These are phyloP conservation scores for Geotrichum macrosporum DNA, from an alignment of 1,139 yeast genomes.

Conservation along the genomic window DNA sequence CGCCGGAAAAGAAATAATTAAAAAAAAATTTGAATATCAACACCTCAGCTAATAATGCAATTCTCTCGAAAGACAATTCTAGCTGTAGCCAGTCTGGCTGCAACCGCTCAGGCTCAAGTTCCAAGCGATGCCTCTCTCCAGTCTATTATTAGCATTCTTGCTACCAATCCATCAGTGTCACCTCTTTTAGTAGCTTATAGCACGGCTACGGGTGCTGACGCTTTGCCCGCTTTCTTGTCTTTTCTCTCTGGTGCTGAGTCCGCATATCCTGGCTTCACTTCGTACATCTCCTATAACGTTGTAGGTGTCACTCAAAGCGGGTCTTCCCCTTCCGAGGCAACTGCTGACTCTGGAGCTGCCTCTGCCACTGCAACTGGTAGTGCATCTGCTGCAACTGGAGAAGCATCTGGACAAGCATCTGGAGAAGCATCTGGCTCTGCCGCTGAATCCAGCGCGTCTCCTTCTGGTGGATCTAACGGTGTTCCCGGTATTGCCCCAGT, in stretches of 20 bases:
- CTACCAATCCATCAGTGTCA: conserved; percentile 15
- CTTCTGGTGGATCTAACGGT: no score
- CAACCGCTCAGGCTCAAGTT: conserved; percentile 7
- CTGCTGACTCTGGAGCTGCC: no score
- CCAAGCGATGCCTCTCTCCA: conserved; percentile 8
- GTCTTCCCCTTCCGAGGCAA: no score
- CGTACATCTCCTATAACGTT: conserved; percentile 11
- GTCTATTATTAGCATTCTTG: conserved; percentile 12
- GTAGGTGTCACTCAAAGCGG: conserved; percentile 7
- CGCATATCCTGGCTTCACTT: conserved; percentile 15
- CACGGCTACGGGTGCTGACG: conserved; percentile 20
- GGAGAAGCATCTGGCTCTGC: no score
- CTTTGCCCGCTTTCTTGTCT: conserved; percentile 18
- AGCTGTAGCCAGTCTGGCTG: conserved; percentile 8
- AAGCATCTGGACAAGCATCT: no score
- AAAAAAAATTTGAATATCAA: no score
- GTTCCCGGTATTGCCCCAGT: no score
- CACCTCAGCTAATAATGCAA: conserved; percentile 11
- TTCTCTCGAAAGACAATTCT: conserved; percentile 11
- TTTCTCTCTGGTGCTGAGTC: conserved; percentile 17
- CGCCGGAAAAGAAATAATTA: no score
- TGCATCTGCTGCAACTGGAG: no score
- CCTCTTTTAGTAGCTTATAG: conserved; percentile 16
- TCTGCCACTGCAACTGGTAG: no score
- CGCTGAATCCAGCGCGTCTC: no score